Evolutionary conservation across 202 grass and related monocot genomes (phyloP), one percentile per base, ranked within the genome.

Genomic region (Tripidium arundinaceum): DNA sequence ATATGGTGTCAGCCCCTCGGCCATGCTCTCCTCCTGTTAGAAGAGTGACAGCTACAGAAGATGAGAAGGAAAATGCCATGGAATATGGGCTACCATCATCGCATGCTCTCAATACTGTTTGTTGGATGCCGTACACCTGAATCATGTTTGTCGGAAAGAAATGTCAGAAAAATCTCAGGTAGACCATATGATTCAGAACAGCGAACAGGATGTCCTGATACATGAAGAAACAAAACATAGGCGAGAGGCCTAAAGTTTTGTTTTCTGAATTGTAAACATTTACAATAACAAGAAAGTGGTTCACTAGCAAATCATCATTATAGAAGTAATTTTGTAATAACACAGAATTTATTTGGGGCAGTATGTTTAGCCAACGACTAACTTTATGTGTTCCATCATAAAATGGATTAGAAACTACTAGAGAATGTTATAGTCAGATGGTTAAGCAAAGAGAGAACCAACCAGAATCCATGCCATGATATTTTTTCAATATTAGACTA

Each of bases 91-190:
- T n/a, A n/a, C n/a, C n/a, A n/a, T n/a, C n/a, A n/a, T n/a, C n/a
- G n/a, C n/a, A n/a, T n/a, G n/a, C n/a, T n/a, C n/a, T n/a, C n/a
- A n/a, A n/a, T n/a, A n/a, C n/a, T n/a, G 92, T 99, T 83, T 99
- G 96, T 34, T 96, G 90, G 81, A 99, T 59, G n/a, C 96, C 96
- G 7, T 68, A 81, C 7, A 95, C 84, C 95, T 98, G 82, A 71
- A 73, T 64, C 47, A 82, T 8, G 19, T 34, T 49, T 7, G 38
- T 14, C 7, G 1, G 15, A 54, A 55, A 70, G 40, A 22, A 43
- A 43, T 75, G 68, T 89, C 52, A 86, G 65, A 70, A 14, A 43
- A 26, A 12, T 2, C 19, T 59, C 29, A 9, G 41, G 28, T 21
- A 79, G 11, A 81, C 7, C n/a, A 33, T 80, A 62, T 15, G 45